These are phyloP conservation scores for Hippophae tibetana DNA, from an alignment of 306 rosid species.

Conservation along the genomic window DNA sequence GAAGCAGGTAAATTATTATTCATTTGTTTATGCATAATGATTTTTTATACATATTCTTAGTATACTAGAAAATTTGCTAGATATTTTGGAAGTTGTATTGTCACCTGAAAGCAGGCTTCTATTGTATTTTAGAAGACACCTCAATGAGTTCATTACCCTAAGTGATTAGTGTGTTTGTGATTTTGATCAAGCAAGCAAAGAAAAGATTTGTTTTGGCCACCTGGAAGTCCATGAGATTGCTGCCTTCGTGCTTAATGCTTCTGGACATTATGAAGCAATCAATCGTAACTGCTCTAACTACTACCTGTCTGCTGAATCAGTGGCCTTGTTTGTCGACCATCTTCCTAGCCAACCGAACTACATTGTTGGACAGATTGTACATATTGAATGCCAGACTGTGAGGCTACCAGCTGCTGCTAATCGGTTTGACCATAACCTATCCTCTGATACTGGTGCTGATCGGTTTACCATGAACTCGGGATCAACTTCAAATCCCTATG, in stretches of 20 bases:
- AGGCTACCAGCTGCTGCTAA: slow-evolving; percentile 30
- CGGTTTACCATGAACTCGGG: slow-evolving; percentile 96
- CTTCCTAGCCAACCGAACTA: slow-evolving; percentile 71
- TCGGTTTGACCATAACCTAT: slow-evolving; percentile 36
- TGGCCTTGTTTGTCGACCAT: slow-evolving; percentile 75
- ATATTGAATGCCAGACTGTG: slow-evolving; percentile 75
- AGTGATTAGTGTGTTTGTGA: slow-evolving; percentile 13
- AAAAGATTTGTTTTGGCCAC: slow-evolving; percentile 77
- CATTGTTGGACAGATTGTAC: slow-evolving; percentile 98
- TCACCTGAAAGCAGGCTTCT: too few species aligned
- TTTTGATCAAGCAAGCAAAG: slow-evolving; percentile 75
- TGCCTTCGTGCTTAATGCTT: slow-evolving; percentile 69
- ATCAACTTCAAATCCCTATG: slow-evolving; percentile 64
- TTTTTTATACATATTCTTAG: slow-evolving; percentile 1
- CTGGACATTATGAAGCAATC: slow-evolving; percentile 85
- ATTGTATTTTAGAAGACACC: too few species aligned
- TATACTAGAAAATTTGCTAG: neutral
- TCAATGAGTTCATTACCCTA: too few species aligned
- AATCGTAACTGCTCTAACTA: slow-evolving; percentile 68
- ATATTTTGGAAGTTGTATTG: too few species aligned
- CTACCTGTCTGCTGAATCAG: slow-evolving; percentile 80
- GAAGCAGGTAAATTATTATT: slow-evolving; percentile 59
- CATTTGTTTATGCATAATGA: slow-evolving; percentile 1
- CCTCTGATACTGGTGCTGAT: slow-evolving; percentile 46
- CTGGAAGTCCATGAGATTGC: slow-evolving; percentile 90